Evolutionary conservation across 345 rosid species (phyloP).

Genomic region (Populus davidiana): DNA sequence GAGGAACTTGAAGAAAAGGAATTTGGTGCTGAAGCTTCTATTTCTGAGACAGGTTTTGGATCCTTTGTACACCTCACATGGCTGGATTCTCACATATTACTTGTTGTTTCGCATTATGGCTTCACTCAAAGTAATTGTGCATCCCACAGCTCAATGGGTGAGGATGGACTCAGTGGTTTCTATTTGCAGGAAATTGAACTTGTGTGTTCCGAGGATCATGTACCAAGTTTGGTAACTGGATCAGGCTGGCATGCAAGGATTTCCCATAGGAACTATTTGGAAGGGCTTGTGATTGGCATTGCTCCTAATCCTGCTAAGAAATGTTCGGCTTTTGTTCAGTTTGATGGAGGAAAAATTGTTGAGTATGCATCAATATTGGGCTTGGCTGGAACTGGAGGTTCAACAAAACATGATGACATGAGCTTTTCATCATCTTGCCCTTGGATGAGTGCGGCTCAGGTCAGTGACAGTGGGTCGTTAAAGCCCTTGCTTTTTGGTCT

Average conservation of each 20-base stretch:
- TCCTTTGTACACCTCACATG: conserved; percentile 67
- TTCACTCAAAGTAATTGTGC: conserved; percentile 40
- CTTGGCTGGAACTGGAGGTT: conserved; percentile 29
- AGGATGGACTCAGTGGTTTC: conserved; percentile 50
- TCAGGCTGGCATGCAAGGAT: conserved; percentile 75
- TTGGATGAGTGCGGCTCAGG: conserved; percentile 64
- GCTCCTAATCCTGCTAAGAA: conserved; percentile 58
- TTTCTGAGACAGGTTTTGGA: conserved; percentile 50
- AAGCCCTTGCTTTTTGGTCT: conserved; percentile 74
- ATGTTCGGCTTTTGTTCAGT: conserved; percentile 72
- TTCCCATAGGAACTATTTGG: conserved; percentile 44
- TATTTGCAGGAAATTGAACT: conserved; percentile 72
- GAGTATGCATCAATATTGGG: conserved; percentile 54
- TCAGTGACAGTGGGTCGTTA: conserved; percentile 31
- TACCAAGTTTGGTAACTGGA: conserved; percentile 52
- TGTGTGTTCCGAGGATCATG: conserved; percentile 61
- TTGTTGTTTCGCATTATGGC: conserved; percentile 66
- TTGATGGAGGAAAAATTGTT: conserved; percentile 66
- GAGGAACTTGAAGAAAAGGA: conserved; percentile 81
- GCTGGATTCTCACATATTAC: conserved; percentile 67
- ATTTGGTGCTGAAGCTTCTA: conserved; percentile 52
- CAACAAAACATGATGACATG: conserved; percentile 29
- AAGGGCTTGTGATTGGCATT: conserved; percentile 52
- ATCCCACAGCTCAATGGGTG: conserved; percentile 24
- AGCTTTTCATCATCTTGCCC: conserved; percentile 66